Conservation (phyloP, 768 basidiomycete genomes). For the Daedaleopsis nitida region DNA sequence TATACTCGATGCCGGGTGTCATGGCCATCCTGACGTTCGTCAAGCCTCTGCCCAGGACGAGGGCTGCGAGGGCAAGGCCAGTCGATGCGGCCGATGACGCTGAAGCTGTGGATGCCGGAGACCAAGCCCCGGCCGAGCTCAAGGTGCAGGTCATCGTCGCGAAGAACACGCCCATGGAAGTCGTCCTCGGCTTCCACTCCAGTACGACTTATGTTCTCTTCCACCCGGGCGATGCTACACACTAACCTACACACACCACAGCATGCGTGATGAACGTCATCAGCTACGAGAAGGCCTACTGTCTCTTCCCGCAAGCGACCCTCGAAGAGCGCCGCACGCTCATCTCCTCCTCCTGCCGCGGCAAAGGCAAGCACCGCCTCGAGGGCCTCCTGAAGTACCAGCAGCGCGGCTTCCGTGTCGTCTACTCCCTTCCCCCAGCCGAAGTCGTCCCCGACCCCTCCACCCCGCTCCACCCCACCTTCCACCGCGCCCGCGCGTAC, state of each 20-base stretch:
- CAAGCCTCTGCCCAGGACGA: background rate
- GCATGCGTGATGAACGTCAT: conserved; percentile 50
- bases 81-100: background rate
- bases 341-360: conserved; percentile 6
- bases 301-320: conserved; percentile 44
- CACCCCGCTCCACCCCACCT: background rate
- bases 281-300: conserved; percentile 41
- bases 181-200: conserved; percentile 20
- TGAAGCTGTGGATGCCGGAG: background rate
- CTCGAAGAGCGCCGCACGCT: conserved; percentile 34
- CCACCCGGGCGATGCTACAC: conserved; percentile 31
- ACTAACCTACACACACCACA: conserved; percentile 25
- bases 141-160: conserved; percentile 21
- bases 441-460: background rate
- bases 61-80: background rate
- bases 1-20: conserved; percentile 4
- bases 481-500: background rate
- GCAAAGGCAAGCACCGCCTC: background rate
- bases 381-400: conserved; percentile 36
- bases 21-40: conserved; percentile 9
- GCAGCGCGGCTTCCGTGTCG: conserved; percentile 37
- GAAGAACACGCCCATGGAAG: conserved; percentile 14
- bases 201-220: conserved; percentile 1
- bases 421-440: conserved; percentile 15
- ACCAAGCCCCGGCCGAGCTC: background rate